Base-by-base conservation (phyloP, 2,329 filamentous ascomycete genomes). In the Zymoseptoria brevis region DNA sequence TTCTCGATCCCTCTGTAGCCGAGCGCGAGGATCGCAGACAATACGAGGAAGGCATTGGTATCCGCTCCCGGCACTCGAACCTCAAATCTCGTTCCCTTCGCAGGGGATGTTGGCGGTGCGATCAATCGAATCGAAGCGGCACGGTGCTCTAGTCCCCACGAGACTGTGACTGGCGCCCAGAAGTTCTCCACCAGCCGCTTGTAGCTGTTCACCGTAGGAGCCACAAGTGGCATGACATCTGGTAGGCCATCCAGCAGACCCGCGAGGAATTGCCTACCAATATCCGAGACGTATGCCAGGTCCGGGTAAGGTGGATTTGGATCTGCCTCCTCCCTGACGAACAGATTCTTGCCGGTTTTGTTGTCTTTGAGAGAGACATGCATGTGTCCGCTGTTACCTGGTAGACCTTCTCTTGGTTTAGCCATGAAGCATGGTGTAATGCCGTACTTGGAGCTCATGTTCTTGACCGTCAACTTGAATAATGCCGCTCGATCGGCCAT, bases 341-440 rank as follows among this genome's bases (percentile, higher is more conserved):
- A 87, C 21, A 96, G 81, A 70, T 99, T 99, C 72, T 87, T 87
- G 60, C 89, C 89, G n/a, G 83, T 77, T 64, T 83, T 81, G 55
- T 67, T 65, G 70, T 93, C 89, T 19, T 93, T 86, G 8, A 99
- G 79, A 0, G 93, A 97, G 62, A 97, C 81, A 74, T 99, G 94
- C 81, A 96, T 93, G 73, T 99, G 94, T 1, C 94, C 94, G 63
- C 88, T 94, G 78, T 97, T 97, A 53, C 94, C 94, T 0, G 94
- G 94, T 0, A 97, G 79, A 0, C 92, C 91, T 68, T 95, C 84
- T 65, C 89, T 86, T 2, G 94, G 94, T 75, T 99, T 99, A 16
- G 94, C 94, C 94, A 99, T 99, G 79, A 99, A 99, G 75, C 90
- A 96, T 0, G 94, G 94, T 0, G 90, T 96, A 71, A 99, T 96